Conservation (phyloP, 2,329 filamentous ascomycete genomes). For the Xylariaceae sp. region DNA sequence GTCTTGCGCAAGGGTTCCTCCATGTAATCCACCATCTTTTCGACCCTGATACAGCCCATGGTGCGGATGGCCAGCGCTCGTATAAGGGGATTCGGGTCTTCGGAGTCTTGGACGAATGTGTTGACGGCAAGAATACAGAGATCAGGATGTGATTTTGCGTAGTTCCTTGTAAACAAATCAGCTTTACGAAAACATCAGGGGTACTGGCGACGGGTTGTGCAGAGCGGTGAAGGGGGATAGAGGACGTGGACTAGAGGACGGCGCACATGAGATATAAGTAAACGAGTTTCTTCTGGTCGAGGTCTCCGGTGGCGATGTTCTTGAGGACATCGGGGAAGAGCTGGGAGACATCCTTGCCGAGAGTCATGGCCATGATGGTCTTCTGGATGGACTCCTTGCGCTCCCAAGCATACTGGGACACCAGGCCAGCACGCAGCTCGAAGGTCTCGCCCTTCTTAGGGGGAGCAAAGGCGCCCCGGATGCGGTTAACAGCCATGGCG, state of each 20-base stretch:
- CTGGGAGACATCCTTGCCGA: slow-evolving; percentile 97
- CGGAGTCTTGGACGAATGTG: slow-evolving; percentile 97
- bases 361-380: slow-evolving; percentile 99
- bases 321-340: slow-evolving; percentile 97
- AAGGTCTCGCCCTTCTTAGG: slow-evolving; percentile 98
- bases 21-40: slow-evolving; percentile 99
- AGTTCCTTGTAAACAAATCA: slow-evolving; percentile 67
- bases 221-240: too few species aligned
- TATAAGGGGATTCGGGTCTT: slow-evolving; percentile 96
- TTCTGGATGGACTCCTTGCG: slow-evolving; percentile 98
- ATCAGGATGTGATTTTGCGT: slow-evolving; percentile 97
- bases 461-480: slow-evolving; percentile 87
- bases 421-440: slow-evolving; percentile 89
- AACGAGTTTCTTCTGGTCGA: slow-evolving; percentile 99
- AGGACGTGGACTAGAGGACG: background rate
- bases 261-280: slow-evolving; percentile 94
- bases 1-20: slow-evolving; percentile 96
- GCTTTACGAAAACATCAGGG: slow-evolving; percentile 8
- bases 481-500: slow-evolving; percentile 91
- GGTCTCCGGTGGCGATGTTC: slow-evolving; percentile 91
- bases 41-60: slow-evolving; percentile 97
- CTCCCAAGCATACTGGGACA: slow-evolving; percentile 99
- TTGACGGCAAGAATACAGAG: slow-evolving; percentile 98
- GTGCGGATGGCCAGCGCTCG: slow-evolving; percentile 93
- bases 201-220: background rate